A percentile compares a stretch with the other conserved stretches of the same genome.
Evolutionary conservation across 2,329 filamentous ascomycete genomes (phyloP).

Genomic region (Cladosporium sp.): DNA sequence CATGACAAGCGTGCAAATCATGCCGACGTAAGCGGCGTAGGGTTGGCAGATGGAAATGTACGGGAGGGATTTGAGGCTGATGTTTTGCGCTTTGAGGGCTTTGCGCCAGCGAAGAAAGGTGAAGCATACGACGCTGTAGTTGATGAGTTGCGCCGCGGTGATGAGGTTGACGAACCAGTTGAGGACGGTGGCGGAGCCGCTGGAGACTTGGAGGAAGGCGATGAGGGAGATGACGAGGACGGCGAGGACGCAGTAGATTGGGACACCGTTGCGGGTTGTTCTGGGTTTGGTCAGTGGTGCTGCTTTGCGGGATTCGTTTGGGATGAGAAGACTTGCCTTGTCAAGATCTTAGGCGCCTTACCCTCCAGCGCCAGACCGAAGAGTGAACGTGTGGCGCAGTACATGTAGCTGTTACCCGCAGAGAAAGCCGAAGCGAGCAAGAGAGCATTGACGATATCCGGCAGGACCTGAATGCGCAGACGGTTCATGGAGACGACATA

Average conservation of each 20-base stretch:
- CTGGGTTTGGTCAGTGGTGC: conserved; percentile 36
- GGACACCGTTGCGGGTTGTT: conserved; percentile 63
- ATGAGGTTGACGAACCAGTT: conserved; percentile 67
- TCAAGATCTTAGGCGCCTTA: conserved; percentile 37
- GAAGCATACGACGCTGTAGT: conserved; percentile 62
- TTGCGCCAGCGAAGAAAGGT: conserved; percentile 68
- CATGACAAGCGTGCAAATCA: conserved; percentile 56
- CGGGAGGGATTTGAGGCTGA: conserved; percentile 60
- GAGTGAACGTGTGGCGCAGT: conserved; percentile 62
- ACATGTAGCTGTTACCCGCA: conserved; percentile 63
- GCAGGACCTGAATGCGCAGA: conserved; percentile 57
- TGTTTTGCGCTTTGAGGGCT: conserved; percentile 62
- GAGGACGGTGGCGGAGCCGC: conserved; percentile 61
- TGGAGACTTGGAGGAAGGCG: conserved; percentile 67
- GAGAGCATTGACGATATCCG: conserved; percentile 68
- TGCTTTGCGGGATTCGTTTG: background rate
- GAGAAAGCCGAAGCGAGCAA: conserved; percentile 63
- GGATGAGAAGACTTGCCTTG: background rate
- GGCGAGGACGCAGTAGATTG: conserved; percentile 64
- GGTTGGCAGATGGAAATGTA: conserved; percentile 66
- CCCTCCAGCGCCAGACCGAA: conserved; percentile 62
- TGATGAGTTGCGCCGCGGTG: conserved; percentile 69
- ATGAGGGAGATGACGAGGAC: conserved; percentile 65
- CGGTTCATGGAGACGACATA: conserved; percentile 66
- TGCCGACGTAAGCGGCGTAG: conserved; percentile 62